Conservation (phyloP, 768 basidiomycete species). For the Strobilomyces echinocephalus region DNA sequence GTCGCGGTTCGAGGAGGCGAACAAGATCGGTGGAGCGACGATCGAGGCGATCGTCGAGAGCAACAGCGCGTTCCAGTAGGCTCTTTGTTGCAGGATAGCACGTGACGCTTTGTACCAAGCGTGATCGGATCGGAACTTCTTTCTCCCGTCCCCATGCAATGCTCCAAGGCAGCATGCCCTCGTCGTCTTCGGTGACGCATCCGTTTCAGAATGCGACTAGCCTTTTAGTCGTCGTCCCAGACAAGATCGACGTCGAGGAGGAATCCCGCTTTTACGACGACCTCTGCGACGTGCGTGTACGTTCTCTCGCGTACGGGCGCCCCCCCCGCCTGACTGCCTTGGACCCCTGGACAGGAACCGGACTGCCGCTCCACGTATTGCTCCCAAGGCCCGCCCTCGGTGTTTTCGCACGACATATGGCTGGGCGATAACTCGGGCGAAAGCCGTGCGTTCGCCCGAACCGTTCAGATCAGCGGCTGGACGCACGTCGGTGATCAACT, state of each 20-base stretch:
- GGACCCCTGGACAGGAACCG: conserved; percentile 11
- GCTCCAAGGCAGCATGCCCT: conserved; percentile 1
- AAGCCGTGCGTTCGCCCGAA: conserved; percentile 54
- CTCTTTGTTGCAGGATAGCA: too few relatives aligned
- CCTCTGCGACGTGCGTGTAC: conserved; percentile 41
- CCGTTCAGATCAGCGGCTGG: conserved; percentile 67
- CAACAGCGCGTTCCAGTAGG: neutral
- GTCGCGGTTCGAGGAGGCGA: conserved; percentile 81
- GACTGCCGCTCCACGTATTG: conserved; percentile 19
- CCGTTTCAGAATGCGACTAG: conserved; percentile 46
- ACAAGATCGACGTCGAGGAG: conserved; percentile 62
- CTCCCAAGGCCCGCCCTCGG: conserved; percentile 42
- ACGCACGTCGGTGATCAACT: conserved; percentile 63
- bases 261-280: conserved; percentile 65
- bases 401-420: conserved; percentile 69
- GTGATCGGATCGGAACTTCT: neutral
- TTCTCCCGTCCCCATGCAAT: neutral
- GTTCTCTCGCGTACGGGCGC: neutral
- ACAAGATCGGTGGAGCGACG: conserved; percentile 80
- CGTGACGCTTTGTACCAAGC: neutral
- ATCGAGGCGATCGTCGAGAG: conserved; percentile 79
- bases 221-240: conserved; percentile 51
- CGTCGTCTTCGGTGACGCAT: conserved; percentile 23
- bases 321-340: neutral
- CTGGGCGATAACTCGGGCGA: conserved; percentile 56